Base-by-base conservation (phyloP, 2,329 filamentous ascomycete genomes). In the Chaetothyriales sp. region DNA sequence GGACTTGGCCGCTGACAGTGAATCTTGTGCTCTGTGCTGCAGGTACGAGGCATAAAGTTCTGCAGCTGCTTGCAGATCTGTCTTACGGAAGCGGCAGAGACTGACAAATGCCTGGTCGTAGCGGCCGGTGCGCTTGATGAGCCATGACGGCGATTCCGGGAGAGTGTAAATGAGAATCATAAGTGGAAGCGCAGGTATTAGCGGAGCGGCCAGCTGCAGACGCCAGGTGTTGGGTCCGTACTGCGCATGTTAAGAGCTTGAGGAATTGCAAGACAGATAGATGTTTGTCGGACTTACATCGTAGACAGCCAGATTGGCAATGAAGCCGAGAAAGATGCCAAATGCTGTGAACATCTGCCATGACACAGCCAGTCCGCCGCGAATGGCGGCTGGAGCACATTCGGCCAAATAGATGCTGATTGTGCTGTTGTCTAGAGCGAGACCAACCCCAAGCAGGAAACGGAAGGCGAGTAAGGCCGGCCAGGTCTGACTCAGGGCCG, bases 251-350 rank as follows among this genome's bases (percentile, higher is more conserved):
- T 39, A 15, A 25, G 49, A 18, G 51, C 39, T 43, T 20, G 22
- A 49, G 15, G 12, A 12, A 43, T 4, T 8, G 20, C 5, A 9
- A 5, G 3, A 45, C 19, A 46, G 8, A 4, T 5, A 12, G 22
- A 25, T 25, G 22, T 3, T 6, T 25, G 3, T 25, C n/a, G n/a
- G 1, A 55, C 56, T 43, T 50, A 73, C 71, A 47, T 80, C 69
- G 46, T 77, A 79, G 45, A 83, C 76, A 2, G 73, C 77, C 26
- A 84, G 69, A 59, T 84, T 84, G 51, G 79, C 79, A 51, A 72
- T 75, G 51, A 76, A 80, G 7, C 81, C 83, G 18, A 84, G 66
- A 63, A 84, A 81, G 57, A 84, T 83, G 25, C 79, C 78, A 68
- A 69, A 70, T 1, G 66, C 68, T 0, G 69, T 71, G 3, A 68